Percentiles rank a stretch among this genome's conserved stretches.
These are phyloP conservation scores for Cryoendolithus antarcticus DNA, from an alignment of 2,329 filamentous ascomycete species.

Conservation along the genomic window DNA sequence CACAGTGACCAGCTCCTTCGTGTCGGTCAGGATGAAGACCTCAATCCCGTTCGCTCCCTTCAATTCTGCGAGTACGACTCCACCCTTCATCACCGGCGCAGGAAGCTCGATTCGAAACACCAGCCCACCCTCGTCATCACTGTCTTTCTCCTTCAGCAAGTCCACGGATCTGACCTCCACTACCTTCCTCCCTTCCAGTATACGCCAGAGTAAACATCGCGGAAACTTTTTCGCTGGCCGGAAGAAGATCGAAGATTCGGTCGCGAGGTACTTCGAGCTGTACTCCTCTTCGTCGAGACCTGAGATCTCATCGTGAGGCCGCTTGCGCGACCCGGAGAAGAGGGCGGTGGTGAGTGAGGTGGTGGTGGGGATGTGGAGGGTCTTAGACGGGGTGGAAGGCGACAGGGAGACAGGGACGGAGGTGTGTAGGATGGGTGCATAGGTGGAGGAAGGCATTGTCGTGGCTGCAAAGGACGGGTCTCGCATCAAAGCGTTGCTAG, in stretches of 20 bases:
- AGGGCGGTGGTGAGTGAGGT: conserved; percentile 43
- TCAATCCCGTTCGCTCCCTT: conserved; percentile 65
- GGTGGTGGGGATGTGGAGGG: conserved; percentile 54
- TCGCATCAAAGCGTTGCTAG: too few relatives aligned
- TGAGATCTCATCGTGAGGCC: conserved; percentile 26
- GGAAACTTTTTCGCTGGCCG: conserved; percentile 64
- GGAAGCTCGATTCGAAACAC: conserved; percentile 69
- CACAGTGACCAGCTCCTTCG: conserved; percentile 72
- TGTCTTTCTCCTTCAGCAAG: conserved; percentile 48
- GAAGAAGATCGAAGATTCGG: conserved; percentile 72
- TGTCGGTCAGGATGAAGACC: conserved; percentile 66
- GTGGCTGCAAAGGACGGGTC: too few relatives aligned
- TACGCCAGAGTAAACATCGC: conserved; percentile 79
- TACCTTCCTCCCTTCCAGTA: conserved; percentile 65
- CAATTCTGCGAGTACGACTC: conserved; percentile 71
- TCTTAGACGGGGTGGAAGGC: conserved; percentile 32
- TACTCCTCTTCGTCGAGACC: conserved; percentile 61
- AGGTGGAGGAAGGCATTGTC: too few relatives aligned
- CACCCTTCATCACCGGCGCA: conserved; percentile 65
- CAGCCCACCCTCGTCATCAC: conserved; percentile 41
- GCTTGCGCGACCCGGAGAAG: conserved; percentile 19
- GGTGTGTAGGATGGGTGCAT: conserved; percentile 14
- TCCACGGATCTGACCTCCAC: conserved; percentile 78
- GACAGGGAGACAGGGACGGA: conserved; percentile 2
- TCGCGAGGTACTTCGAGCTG: conserved; percentile 59